Base-by-base conservation (phyloP, 192 early-diverging fungal species). In the Backusella luteola region DNA sequence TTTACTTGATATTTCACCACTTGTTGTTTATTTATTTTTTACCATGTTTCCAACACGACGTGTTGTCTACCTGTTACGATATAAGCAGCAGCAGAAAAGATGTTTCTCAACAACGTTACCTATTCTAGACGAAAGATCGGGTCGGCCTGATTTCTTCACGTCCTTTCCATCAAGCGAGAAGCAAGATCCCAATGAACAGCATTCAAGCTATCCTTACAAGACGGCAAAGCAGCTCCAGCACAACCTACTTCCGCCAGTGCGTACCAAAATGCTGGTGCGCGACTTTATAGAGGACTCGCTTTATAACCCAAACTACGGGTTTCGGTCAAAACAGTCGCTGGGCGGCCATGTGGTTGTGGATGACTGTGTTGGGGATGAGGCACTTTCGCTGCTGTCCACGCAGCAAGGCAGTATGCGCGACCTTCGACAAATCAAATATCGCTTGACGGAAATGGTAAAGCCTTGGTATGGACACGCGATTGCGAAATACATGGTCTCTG, bases 201-300 rank as follows among this genome's bases (percentile, higher is more conserved):
- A 42, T 7, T 12, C 39, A n/a, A 21, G 4, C 23, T 89, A 89
- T 75, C 84, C 76, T 8, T 74, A 85, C 38, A 74, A 80, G 32
- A 89, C 86, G 3, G 85, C 87, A n/a, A 78, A 80, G 38, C 85
- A 88, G 29, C 66, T 78, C 9, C 75, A 82, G 14, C 39, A 71
- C 35, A 72, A 35, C 9, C 80, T 73, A 3, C 34, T 75, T 14
- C 87, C 85, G 72, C 94, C 92, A 0, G 78, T 75, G 19, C 86
- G 86, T 42, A 85, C 85, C 26, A 88, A 87, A 63, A 94, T 96
- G 93, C 87, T 94, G 29, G 84, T 90, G 2, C 83, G 97, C 38
- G 96, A 98, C 75, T 98, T 97, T 85, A 97, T 99, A 75, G 90
- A 97, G 79, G 90, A 98, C 78, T 91, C 95, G 52, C 90, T 99